phyloP scores from a whole-genome alignment of 2,329 filamentous ascomycete genomes.

The Podosphaera xanthii region DNA sequence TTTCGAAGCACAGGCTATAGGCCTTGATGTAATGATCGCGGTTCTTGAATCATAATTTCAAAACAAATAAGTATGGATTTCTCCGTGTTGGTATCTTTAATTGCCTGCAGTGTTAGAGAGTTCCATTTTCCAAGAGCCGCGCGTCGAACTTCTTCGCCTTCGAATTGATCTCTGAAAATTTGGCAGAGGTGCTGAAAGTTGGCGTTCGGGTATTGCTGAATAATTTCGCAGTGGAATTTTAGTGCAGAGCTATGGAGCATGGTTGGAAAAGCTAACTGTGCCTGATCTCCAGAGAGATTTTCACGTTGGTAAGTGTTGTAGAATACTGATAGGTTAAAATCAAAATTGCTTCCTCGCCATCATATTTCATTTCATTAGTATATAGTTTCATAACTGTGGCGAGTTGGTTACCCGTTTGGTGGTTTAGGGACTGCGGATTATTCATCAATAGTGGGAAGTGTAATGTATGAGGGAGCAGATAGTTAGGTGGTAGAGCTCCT shows the following conservation, averaged over 20 bases:
- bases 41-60: not conserved
- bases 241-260: not conserved
- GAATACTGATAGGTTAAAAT: not conserved
- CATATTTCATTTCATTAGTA: not conserved
- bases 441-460: no score
- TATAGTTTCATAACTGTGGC: not conserved
- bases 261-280: not conserved
- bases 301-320: not conserved
- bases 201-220: no score
- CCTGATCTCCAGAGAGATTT: not conserved
- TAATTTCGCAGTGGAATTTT: no score
- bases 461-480: no score
- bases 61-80: not conserved
- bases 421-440: no score
- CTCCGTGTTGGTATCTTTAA: not conserved
- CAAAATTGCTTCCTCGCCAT: not conserved
- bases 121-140: not conserved
- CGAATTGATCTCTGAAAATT: not conserved
- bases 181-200: no score
- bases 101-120: not conserved
- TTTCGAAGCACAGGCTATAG: not conserved
- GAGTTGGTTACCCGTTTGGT: not conserved
- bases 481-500: no score
- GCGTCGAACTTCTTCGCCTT: not conserved
- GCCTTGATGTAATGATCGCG: not conserved